These are phyloP conservation scores for Excoecaria cochinchinensis DNA, from an alignment of 345 rosid species.

Conservation along the genomic window DNA sequence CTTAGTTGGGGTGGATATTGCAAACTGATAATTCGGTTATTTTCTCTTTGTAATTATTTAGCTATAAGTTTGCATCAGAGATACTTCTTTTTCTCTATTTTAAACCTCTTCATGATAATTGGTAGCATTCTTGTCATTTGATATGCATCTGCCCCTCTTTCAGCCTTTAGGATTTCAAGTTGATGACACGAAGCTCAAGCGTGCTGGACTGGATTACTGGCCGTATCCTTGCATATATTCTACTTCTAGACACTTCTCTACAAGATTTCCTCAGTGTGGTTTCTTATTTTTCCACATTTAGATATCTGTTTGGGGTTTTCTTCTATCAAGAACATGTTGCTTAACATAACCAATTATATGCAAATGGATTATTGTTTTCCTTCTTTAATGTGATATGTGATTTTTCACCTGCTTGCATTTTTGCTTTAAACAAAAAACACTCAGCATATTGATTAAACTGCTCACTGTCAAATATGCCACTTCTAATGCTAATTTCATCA, in stretches of 20 bases:
- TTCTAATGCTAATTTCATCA: not conserved
- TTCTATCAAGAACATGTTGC: constrained; percentile 7
- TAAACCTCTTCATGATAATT: not conserved
- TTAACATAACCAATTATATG: not conserved
- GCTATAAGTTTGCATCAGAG: not conserved
- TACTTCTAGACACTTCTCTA: constrained; percentile 6
- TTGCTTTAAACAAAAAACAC: not conserved
- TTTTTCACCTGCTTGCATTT: not conserved
- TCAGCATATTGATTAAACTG: not conserved
- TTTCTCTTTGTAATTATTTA: not conserved
- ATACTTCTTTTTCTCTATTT: not conserved
- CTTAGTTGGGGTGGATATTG: constrained; percentile 61
- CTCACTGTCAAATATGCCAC: not conserved
- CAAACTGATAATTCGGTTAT: not conserved
- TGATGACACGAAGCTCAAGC: constrained; percentile 78
- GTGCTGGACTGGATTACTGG: constrained; percentile 98
- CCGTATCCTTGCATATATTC: constrained; percentile 67
- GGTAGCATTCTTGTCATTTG: constrained; percentile 1
- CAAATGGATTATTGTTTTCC: not conserved
- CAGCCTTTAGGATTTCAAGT: constrained; percentile 94
- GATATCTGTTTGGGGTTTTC: not conserved
- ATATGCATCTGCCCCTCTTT: constrained; percentile 24
- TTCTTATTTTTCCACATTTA: not conserved
- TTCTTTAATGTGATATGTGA: not conserved
- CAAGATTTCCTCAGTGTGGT: not conserved